Conservation (phyloP, 2,329 filamentous ascomycete species). For the Colletotrichum gigasporum region DNA sequence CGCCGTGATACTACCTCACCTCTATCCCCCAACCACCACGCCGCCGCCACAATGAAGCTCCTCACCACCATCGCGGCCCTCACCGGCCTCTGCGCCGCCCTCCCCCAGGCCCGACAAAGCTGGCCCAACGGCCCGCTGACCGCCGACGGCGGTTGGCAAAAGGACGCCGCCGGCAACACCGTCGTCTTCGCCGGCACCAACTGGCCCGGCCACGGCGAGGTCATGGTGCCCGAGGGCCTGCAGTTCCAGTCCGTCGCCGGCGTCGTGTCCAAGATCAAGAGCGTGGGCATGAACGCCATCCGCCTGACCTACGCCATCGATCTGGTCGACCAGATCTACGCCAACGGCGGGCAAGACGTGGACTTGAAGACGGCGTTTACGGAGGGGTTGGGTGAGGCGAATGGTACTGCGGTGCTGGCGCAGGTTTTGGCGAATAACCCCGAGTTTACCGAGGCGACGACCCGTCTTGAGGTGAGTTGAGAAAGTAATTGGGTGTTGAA, state of each 20-base stretch:
- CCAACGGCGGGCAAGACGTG: conserved; percentile 56
- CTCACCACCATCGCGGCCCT: conserved; percentile 29
- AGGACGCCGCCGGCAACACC: conserved; percentile 50
- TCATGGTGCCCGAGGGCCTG: conserved; percentile 73
- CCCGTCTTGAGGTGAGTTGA: conserved; percentile 55
- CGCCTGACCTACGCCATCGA: conserved; percentile 72
- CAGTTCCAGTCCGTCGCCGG: conserved; percentile 66
- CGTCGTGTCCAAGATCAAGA: conserved; percentile 66
- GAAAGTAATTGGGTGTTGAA: conserved; percentile 11
- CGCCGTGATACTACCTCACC: not conserved
- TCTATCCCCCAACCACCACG: not conserved
- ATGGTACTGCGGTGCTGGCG: conserved; percentile 60
- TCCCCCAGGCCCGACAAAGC: conserved; percentile 24
- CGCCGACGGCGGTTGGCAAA: conserved; percentile 52
- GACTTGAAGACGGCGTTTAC: conserved; percentile 55
- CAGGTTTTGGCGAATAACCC: conserved; percentile 67
- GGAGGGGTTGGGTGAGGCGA: conserved; percentile 57
- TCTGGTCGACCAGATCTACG: conserved; percentile 68
- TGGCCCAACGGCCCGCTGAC: conserved; percentile 56
- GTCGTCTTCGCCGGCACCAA: conserved; percentile 66
- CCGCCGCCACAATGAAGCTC: conserved; percentile 32
- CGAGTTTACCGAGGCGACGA: conserved; percentile 61
- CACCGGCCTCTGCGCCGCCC: conserved; percentile 21
- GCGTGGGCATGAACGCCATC: conserved; percentile 69
- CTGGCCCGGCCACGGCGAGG: conserved; percentile 69